Evolutionary conservation across 371 early-diverging fungal species (phyloP).

Genomic region (Mucor velutinosus): DNA sequence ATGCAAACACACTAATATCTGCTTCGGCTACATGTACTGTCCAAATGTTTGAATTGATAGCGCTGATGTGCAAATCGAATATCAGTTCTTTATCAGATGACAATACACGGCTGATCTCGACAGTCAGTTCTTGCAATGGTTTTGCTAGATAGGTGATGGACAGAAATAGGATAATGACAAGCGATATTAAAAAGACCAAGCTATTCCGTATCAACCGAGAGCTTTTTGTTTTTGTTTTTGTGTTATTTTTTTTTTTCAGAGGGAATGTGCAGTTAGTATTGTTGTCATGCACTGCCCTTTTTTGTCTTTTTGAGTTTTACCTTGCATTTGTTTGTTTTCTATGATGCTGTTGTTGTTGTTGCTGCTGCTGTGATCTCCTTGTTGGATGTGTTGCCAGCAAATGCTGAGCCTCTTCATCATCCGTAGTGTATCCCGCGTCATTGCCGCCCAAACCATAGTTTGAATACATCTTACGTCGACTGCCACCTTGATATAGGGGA

Average conservation of each 20-base stretch:
- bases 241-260: too few relatives aligned
- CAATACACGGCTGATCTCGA: conserved; percentile 59
- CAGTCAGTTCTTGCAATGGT: conserved; percentile 52
- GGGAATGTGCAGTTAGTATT: not conserved
- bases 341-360: not conserved
- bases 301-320: not conserved
- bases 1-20: conserved; percentile 69
- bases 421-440: conserved; percentile 40
- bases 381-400: conserved; percentile 10
- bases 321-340: conserved; percentile 7
- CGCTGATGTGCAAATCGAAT: conserved; percentile 63
- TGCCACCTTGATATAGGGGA: not conserved
- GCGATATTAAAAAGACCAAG: not conserved
- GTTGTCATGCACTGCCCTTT: not conserved
- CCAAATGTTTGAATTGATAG: conserved; percentile 62
- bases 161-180: conserved; percentile 9
- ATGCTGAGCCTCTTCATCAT: conserved; percentile 42
- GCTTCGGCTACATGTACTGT: conserved; percentile 56
- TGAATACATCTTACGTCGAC: not conserved
- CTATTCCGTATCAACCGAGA: conserved; percentile 15
- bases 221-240: too few relatives aligned
- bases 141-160: conserved; percentile 28
- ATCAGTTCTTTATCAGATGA: conserved; percentile 70
- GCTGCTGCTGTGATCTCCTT: not conserved
- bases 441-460: conserved; percentile 6